Evolutionary conservation across 345 rosid species (phyloP).

Genomic region (Euphorbia pulcherrima): DNA sequence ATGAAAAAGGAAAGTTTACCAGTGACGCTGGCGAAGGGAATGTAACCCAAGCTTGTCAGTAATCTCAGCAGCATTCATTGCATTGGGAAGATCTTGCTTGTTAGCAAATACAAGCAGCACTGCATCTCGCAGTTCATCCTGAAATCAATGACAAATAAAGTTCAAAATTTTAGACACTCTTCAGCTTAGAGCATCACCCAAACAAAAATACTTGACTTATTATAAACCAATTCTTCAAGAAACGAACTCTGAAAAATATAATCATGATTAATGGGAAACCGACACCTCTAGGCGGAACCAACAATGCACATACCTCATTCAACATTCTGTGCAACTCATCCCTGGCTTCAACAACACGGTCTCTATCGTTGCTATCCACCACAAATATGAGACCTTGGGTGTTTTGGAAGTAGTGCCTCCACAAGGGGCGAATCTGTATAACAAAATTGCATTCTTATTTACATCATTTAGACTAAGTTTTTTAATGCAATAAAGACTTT

Average conservation of each 20-base stretch:
- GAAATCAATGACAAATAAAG: not conserved
- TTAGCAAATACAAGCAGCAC: constrained; percentile 21
- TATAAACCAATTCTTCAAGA: not conserved
- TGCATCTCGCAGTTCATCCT: constrained; percentile 25
- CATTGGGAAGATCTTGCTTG: constrained; percentile 26
- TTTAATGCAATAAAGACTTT: not conserved
- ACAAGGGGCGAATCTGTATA: constrained; percentile 22
- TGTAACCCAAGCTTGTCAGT: constrained; percentile 17
- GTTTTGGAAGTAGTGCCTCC: constrained; percentile 26
- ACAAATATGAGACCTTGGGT: constrained; percentile 23
- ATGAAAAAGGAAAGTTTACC: constrained; percentile 9
- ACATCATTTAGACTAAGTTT: not conserved
- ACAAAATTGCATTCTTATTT: not conserved
- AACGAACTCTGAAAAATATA: not conserved
- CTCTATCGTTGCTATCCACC: constrained; percentile 23
- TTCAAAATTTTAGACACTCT: not conserved
- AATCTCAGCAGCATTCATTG: constrained; percentile 23
- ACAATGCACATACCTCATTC: constrained; percentile 17
- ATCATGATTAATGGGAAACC: not conserved
- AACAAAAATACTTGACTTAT: not conserved
- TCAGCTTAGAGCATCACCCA: not conserved
- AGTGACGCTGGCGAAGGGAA: constrained; percentile 21
- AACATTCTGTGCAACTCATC: constrained; percentile 24
- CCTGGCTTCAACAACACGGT: constrained; percentile 21
- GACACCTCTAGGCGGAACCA: not conserved